Conservation (phyloP, 2,329 filamentous ascomycete genomes). For the Epichloe uncinata region DNA sequence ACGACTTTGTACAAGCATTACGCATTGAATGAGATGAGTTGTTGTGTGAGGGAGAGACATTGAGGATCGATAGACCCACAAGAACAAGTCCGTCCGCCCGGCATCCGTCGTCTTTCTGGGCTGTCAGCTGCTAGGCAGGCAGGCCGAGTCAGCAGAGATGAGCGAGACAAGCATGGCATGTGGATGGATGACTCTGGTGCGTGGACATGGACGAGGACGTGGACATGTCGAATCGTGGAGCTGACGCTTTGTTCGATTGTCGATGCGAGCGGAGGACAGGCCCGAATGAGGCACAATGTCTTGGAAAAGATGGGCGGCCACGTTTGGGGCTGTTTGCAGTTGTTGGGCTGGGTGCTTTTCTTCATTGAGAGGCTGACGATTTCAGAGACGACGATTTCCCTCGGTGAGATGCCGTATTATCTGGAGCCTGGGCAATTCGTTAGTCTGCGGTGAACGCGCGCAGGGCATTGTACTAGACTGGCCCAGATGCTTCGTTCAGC, state of each 20-base stretch:
- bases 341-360: not conserved
- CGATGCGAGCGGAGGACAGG: not conserved
- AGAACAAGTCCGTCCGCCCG: not conserved
- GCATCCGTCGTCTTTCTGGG: not conserved
- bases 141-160: slow-evolving; percentile 3
- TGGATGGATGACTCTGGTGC: not conserved
- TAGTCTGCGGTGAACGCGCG: not conserved
- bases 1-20: not conserved
- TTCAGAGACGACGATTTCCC: not conserved
- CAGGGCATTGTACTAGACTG: too few species aligned
- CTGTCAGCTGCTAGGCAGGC: not conserved
- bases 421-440: not conserved
- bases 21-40: slow-evolving; percentile 1
- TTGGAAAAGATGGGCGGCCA: not conserved
- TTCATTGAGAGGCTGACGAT: not conserved
- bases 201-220: not conserved
- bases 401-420: not conserved
- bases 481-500: not conserved
- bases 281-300: not conserved
- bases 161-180: slow-evolving; percentile 1
- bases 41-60: slow-evolving; percentile 6
- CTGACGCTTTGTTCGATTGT: not conserved
- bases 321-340: not conserved
- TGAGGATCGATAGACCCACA: slow-evolving; percentile 3
- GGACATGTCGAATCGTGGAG: not conserved